phyloP scores from a whole-genome alignment of 495 filamentous ascomycete species.

The Aspergillus indologenus region DNA sequence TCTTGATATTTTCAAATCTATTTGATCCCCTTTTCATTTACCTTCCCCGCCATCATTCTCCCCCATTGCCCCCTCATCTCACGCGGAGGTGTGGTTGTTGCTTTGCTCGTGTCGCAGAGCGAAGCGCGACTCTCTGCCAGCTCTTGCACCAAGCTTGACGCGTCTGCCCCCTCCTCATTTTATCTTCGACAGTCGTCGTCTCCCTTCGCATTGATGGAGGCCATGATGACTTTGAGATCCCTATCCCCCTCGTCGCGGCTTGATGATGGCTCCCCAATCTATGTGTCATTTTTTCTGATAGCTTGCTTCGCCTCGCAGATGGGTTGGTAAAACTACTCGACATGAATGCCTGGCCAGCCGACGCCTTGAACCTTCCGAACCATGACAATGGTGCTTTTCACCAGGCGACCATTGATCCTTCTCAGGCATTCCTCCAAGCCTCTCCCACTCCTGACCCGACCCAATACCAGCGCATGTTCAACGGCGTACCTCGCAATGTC shows the following conservation, averaged over 20 bases:
- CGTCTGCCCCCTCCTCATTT: conserved; percentile 26
- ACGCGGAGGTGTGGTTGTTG: conserved; percentile 15
- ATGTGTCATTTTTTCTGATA: conserved; percentile 24
- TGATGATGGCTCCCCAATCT: conserved; percentile 16
- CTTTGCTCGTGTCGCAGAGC: conserved; percentile 29
- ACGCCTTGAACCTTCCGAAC: conserved; percentile 65
- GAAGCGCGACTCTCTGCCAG: conserved; percentile 29
- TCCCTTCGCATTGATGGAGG: conserved; percentile 4
- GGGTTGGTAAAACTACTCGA: conserved; percentile 55
- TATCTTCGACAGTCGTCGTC: not conserved
- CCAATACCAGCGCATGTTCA: conserved; percentile 70
- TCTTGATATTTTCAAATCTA: conserved; percentile 8
- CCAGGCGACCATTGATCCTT: conserved; percentile 54
- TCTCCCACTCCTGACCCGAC: conserved; percentile 57
- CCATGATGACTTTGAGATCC: conserved; percentile 10
- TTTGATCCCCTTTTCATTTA: not conserved
- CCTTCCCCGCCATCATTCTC: conserved; percentile 6
- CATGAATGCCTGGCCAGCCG: conserved; percentile 84
- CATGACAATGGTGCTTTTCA: conserved; percentile 78
- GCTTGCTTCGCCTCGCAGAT: conserved; percentile 42
- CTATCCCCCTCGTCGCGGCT: conserved; percentile 13
- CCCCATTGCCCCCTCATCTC: conserved; percentile 3
- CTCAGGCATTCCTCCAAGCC: conserved; percentile 49
- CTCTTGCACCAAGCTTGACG: conserved; percentile 32
- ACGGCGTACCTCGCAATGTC: conserved; percentile 76